A percentile compares a stretch with the other conserved stretches of the same genome.
These are phyloP conservation scores for Phytophthora sansomeana DNA, from an alignment of 352 stramenopile species.

Conservation along the genomic window DNA sequence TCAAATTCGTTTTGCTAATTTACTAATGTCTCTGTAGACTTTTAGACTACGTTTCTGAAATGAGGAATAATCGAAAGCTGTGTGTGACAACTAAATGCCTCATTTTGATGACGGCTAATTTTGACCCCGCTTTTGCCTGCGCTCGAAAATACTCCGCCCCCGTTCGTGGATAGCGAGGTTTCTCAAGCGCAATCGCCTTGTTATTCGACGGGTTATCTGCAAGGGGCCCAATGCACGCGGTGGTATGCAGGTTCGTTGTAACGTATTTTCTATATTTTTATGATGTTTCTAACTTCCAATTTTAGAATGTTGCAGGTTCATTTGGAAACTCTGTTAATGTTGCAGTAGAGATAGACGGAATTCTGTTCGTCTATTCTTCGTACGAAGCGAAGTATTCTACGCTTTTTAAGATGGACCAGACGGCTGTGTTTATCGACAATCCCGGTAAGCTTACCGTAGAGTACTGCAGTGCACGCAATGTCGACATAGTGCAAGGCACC, in stretches of 20 bases:
- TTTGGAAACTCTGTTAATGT: neutral
- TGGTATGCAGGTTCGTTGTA: neutral
- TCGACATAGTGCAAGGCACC: constrained; percentile 8
- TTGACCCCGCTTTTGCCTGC: neutral
- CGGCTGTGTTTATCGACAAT: constrained; percentile 8
- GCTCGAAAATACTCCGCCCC: neutral
- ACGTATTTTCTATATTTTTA: constrained; percentile 2
- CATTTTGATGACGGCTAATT: neutral
- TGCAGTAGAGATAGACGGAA: neutral
- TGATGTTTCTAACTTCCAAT: neutral
- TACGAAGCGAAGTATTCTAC: neutral
- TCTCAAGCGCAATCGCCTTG: neutral
- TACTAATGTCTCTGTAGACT: neutral
- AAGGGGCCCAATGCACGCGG: neutral
- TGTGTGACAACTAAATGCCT: constrained; percentile 6
- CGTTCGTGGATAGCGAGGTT: neutral
- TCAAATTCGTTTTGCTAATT: neutral
- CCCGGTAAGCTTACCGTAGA: neutral
- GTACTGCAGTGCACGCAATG: neutral
- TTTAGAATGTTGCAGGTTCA: neutral
- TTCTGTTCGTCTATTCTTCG: neutral
- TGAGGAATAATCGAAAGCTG: neutral
- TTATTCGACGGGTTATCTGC: neutral
- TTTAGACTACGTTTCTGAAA: neutral
- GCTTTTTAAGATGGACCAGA: constrained; percentile 15